These are phyloP conservation scores for Pseudocercospora vitis DNA, from an alignment of 2,329 filamentous ascomycete species.

Conservation along the genomic window DNA sequence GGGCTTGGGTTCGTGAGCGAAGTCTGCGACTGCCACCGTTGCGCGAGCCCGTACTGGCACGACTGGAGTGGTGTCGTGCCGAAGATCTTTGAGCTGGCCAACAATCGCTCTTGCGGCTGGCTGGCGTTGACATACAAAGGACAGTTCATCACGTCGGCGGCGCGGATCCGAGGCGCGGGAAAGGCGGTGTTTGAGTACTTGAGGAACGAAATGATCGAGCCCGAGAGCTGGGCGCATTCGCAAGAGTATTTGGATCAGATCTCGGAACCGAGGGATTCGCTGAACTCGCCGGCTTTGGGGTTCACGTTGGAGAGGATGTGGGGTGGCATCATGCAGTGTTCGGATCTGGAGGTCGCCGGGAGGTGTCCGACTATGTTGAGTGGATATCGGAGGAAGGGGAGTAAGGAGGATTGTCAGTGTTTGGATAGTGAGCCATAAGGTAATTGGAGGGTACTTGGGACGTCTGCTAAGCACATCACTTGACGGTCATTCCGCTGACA, in stretches of 20 bases:
- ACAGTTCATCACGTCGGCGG: constrained; percentile 49
- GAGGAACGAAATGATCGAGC: constrained; percentile 28
- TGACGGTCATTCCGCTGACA: no score
- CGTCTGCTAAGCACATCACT: no score
- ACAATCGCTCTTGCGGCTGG: constrained; percentile 20
- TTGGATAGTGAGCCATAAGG: no score
- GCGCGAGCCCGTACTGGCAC: constrained; percentile 45
- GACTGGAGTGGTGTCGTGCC: constrained; percentile 44
- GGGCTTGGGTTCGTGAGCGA: constrained; percentile 44
- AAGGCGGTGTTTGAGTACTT: constrained; percentile 41
- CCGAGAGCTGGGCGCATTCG: constrained; percentile 33
- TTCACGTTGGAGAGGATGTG: constrained; percentile 43
- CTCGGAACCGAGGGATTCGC: constrained; percentile 23
- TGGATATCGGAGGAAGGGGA: constrained; percentile 25
- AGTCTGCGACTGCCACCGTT: constrained; percentile 43
- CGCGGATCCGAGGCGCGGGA: constrained; percentile 43
- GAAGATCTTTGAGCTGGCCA: constrained; percentile 37
- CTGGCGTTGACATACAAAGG: constrained; percentile 49
- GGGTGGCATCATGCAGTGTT: constrained; percentile 40
- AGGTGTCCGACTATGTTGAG: constrained; percentile 30
- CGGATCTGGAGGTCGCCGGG: constrained; percentile 25
- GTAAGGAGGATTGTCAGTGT: constrained; percentile 29
- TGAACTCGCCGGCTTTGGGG: constrained; percentile 39
- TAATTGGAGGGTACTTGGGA: no score
- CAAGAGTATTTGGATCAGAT: constrained; percentile 20